phyloP scores from a whole-genome alignment of 208 protist species.

The Blastocrithidia nonstop region DNA sequence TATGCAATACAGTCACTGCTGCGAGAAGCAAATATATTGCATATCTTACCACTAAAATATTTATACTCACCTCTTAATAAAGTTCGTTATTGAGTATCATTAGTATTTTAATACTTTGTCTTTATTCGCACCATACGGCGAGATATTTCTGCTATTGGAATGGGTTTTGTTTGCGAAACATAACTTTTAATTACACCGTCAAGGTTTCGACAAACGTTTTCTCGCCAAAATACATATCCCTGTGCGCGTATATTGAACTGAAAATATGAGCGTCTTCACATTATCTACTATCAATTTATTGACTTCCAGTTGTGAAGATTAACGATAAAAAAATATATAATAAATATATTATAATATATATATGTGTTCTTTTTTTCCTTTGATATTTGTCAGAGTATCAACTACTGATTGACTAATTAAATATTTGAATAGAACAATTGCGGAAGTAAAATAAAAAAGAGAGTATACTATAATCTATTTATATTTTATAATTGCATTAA shows the following conservation, averaged over 20 bases:
- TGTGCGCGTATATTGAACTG: constrained; percentile 61
- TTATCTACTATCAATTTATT: constrained; percentile 14
- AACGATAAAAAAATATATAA: background rate
- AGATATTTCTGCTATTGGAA: constrained; percentile 66
- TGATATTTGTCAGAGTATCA: no score
- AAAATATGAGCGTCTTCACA: background rate
- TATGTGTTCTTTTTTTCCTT: no score
- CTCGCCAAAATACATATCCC: constrained; percentile 84
- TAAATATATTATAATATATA: no score
- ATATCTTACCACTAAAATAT: constrained; percentile 85
- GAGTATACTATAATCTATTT: no score
- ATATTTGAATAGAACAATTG: no score
- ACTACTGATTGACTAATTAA: no score
- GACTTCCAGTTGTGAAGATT: background rate
- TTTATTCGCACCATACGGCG: constrained; percentile 73
- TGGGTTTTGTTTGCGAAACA: constrained; percentile 41
- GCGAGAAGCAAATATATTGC: constrained; percentile 48
- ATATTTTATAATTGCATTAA: no score
- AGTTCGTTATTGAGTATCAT: constrained; percentile 67
- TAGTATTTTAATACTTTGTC: constrained; percentile 51
- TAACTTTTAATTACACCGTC: constrained; percentile 68
- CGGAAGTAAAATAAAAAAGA: no score
- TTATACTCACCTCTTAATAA: constrained; percentile 88
- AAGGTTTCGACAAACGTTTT: constrained; percentile 57
- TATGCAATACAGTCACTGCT: constrained; percentile 61